phyloP scores from a whole-genome alignment of 345 rosid species.

The Odontarrhena argentea region DNA sequence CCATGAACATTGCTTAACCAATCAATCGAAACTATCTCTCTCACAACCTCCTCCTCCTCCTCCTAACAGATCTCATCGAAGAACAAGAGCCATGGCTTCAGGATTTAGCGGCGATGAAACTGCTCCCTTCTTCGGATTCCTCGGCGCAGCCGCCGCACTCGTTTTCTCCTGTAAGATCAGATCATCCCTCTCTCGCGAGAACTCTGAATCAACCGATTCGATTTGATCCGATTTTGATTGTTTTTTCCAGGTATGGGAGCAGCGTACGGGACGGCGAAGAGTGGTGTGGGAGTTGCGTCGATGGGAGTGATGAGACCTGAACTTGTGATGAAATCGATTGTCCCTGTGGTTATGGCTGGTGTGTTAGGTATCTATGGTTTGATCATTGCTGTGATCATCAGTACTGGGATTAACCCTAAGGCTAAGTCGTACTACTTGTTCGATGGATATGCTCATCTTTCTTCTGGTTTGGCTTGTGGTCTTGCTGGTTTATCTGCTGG shows the following conservation, averaged over 20 bases:
- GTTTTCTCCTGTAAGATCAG: slow-evolving; percentile 65
- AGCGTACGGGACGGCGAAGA: slow-evolving; percentile 78
- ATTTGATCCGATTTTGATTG: not conserved
- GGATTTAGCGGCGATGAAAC: slow-evolving; percentile 75
- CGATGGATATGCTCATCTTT: slow-evolving; percentile 72
- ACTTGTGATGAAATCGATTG: slow-evolving; percentile 80
- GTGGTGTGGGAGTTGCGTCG: slow-evolving; percentile 76
- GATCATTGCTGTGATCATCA: slow-evolving; percentile 76
- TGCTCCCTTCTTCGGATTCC: slow-evolving; percentile 85
- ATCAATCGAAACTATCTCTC: not conserved
- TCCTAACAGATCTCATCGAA: slow-evolving; percentile 24
- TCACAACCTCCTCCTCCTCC: not conserved
- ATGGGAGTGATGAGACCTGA: slow-evolving; percentile 90
- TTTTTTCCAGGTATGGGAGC: slow-evolving; percentile 66
- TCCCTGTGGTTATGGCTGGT: slow-evolving; percentile 85
- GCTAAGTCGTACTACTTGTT: slow-evolving; percentile 69
- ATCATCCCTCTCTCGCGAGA: not conserved
- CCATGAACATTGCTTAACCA: not conserved
- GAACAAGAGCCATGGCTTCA: slow-evolving; percentile 48
- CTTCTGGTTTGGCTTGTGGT: slow-evolving; percentile 55
- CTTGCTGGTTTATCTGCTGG: slow-evolving; percentile 42
- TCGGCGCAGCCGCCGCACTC: slow-evolving; percentile 81
- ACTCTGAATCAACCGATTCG: not conserved
- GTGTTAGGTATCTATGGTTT: slow-evolving; percentile 75
- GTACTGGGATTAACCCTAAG: slow-evolving; percentile 76